These are phyloP conservation scores for Carpinus fangiana DNA, from an alignment of 306 rosid species.

Conservation along the genomic window DNA sequence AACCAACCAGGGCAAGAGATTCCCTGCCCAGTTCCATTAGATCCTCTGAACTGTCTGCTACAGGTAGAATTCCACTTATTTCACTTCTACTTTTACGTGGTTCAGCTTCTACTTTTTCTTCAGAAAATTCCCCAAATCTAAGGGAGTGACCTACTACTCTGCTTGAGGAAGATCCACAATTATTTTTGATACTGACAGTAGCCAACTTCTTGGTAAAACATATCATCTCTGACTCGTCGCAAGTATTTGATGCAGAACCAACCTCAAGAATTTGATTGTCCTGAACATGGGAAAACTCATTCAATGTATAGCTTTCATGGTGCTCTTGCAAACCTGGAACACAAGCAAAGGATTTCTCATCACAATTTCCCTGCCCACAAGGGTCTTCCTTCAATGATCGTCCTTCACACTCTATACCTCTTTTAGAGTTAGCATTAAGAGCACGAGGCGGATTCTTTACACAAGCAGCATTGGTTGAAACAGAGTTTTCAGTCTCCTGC, in stretches of 20 bases:
- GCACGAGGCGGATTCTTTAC: constrained; percentile 24
- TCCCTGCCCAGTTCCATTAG: constrained; percentile 21
- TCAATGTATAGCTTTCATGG: constrained; percentile 41
- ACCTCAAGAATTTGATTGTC: constrained; percentile 20
- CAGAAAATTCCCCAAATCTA: constrained; percentile 30
- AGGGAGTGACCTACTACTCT: constrained; percentile 32
- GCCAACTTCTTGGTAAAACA: constrained; percentile 21
- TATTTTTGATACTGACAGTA: background rate
- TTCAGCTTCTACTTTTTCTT: constrained; percentile 45
- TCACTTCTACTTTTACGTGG: constrained; percentile 18
- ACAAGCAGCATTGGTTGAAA: constrained; percentile 24
- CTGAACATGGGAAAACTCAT: constrained; percentile 21
- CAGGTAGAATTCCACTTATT: constrained; percentile 26
- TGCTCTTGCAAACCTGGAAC: constrained; percentile 33
- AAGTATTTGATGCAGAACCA: constrained; percentile 25
- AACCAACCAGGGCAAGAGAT: background rate
- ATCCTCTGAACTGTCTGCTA: constrained; percentile 30
- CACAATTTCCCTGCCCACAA: constrained; percentile 37
- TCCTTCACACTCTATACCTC: constrained; percentile 27
- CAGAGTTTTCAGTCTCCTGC: constrained; percentile 42
- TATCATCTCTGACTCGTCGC: constrained; percentile 12
- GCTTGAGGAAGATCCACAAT: constrained; percentile 20
- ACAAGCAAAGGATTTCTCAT: constrained; percentile 29
- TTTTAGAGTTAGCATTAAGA: constrained; percentile 19
- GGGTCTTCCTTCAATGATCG: constrained; percentile 34